These are phyloP conservation scores for Termitomyces sp. DNA, from an alignment of 768 basidiomycete species.

Conservation along the genomic window DNA sequence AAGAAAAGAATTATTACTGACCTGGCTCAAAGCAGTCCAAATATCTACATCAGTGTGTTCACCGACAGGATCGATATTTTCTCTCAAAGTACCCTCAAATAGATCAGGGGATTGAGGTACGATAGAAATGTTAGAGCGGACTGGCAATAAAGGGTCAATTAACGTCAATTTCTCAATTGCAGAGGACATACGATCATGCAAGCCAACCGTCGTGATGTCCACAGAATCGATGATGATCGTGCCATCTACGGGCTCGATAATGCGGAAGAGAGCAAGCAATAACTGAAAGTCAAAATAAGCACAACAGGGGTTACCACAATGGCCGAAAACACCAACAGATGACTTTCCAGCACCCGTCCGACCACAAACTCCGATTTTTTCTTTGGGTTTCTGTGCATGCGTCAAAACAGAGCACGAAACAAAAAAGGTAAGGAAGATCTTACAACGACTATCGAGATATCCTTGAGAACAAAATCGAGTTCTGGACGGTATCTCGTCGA, in stretches of 20 bases:
- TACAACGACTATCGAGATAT: constrained; percentile 70
- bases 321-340: constrained; percentile 40
- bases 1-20: constrained; percentile 9
- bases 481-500: constrained; percentile 79
- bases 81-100: constrained; percentile 71
- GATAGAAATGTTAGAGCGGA: constrained; percentile 78
- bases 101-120: constrained; percentile 79
- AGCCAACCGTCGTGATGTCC: constrained; percentile 72
- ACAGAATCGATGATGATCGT: constrained; percentile 71
- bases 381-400: constrained; percentile 57
- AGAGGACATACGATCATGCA: constrained; percentile 56
- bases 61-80: constrained; percentile 88
- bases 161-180: background rate
- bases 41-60: constrained; percentile 74
- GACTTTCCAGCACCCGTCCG: constrained; percentile 82
- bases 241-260: constrained; percentile 68
- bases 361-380: constrained; percentile 90
- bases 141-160: constrained; percentile 27
- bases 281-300: constrained; percentile 30
- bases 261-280: constrained; percentile 71
- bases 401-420: background rate
- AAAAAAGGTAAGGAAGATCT: constrained; percentile 14
- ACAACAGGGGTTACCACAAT: background rate
- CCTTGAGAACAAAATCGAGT: constrained; percentile 75
- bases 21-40: constrained; percentile 82